Base-by-base conservation (phyloP, 306 rosid species). In the Dryas alaskensis region DNA sequence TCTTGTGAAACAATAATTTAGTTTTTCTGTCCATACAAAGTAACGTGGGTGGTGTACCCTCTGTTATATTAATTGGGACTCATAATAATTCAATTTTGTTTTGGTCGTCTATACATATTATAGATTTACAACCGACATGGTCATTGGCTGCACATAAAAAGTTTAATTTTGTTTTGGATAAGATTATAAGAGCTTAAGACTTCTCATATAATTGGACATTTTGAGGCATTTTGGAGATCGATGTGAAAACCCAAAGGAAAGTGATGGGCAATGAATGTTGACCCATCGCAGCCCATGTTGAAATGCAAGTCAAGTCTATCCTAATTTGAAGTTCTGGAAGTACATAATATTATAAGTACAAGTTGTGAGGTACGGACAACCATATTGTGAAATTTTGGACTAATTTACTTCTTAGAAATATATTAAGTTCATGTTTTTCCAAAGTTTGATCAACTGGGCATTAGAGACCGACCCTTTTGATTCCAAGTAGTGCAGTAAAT, bases 291-390 rank as follows among this genome's bases (percentile, higher is more conserved):
- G 73, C 31, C n/a, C 16, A 51, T 39, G 17, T 16, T 39, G 61
- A 51, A 8, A 68, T 68, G 60, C 39, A 68, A 27, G 63, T 59
- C 63, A 59, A 60, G n/a, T 59, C 5, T 0, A 19, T 58, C 40
- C 65, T 10, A 27, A 31, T 31, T 60, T 60, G 65, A 60, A 31
- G 14, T 60, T 60, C 65, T 60, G 44, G 65, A 60, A 60, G 44
- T 13, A 2, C 44, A 1, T 31, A 31, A 31, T 31, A 31, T 31
- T 31, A 3, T 11, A 49, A 3, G 11, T 12, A 5, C 44, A 5
- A 60, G 8, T 27, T 58, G 62, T 10, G 14, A 27, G 39, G 43
- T 6, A 11, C n/a, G 65, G 19, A 60, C 65, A 60, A 60, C 45
- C 43, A 58, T 10, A 10, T 25, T 9, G 13, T 1, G 63, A 58